A percentile compares a stretch with the other conserved stretches of the same genome.
Evolutionary conservation across 805 yeast genomes (phyloP).

Genomic region (Monosporozyma aquatica): DNA sequence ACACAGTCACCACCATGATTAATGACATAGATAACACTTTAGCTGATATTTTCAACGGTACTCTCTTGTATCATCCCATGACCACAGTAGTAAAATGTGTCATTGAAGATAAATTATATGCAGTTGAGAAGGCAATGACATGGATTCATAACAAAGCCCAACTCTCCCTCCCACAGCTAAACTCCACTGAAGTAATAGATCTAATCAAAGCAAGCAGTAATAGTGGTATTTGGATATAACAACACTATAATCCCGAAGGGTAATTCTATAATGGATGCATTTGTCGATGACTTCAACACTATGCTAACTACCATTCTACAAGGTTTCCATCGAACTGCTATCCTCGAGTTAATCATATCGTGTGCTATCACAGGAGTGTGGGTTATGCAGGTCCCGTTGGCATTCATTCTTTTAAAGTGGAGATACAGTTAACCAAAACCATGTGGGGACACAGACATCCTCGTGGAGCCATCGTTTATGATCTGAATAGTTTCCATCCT

Average conservation of each 20-base stretch:
- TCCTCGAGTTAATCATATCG: conserved; percentile 41
- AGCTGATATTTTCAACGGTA: conserved; percentile 51
- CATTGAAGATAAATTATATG: conserved; percentile 60
- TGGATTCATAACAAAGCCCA: conserved; percentile 68
- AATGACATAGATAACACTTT: conserved; percentile 51
- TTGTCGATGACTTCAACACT: conserved; percentile 20
- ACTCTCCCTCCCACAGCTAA: conserved; percentile 47
- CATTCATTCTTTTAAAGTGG: no score
- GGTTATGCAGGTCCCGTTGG: conserved; percentile 38
- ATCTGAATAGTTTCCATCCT: no score
- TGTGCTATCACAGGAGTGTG: conserved; percentile 39
- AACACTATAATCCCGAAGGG: not conserved
- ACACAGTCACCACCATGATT: conserved; percentile 51
- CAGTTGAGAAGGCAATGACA: conserved; percentile 59
- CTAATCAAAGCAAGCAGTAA: no score
- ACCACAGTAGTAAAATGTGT: conserved; percentile 68
- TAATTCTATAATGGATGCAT: conserved; percentile 5
- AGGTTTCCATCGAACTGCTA: conserved; percentile 27
- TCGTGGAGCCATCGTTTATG: no score
- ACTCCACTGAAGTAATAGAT: conserved; percentile 23
- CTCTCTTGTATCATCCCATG: conserved; percentile 57
- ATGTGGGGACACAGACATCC: no score
- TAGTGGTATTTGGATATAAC: no score
- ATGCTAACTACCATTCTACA: conserved; percentile 26
- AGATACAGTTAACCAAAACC: no score